phyloP scores from a whole-genome alignment of 495 filamentous ascomycete genomes.

The Talaromyces adpressus region DNA sequence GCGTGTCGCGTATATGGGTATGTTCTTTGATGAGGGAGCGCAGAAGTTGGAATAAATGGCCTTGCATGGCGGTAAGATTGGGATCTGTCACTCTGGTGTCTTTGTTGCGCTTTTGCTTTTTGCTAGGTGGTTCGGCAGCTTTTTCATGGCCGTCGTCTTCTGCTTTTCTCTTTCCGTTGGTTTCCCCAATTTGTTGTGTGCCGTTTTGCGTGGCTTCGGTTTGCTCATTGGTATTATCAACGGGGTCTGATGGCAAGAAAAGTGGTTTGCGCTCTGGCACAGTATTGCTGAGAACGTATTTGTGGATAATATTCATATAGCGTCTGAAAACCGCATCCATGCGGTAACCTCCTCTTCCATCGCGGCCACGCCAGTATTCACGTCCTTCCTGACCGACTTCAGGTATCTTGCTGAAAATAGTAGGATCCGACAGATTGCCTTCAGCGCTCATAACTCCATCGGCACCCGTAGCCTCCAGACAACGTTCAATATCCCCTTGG shows the following conservation, averaged over 20 bases:
- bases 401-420: conserved; percentile 70
- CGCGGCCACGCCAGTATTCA: conserved; percentile 77
- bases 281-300: conserved; percentile 56
- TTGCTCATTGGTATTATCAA: not conserved
- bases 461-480: conserved; percentile 76
- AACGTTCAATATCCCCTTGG: conserved; percentile 70
- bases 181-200: conserved; percentile 23
- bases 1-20: conserved; percentile 71
- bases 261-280: conserved; percentile 61
- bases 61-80: conserved; percentile 77
- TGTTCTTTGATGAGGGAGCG: conserved; percentile 70
- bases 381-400: conserved; percentile 53
- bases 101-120: conserved; percentile 58
- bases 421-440: conserved; percentile 85
- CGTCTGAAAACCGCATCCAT: conserved; percentile 81
- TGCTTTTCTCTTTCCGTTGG: conserved; percentile 25
- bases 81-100: conserved; percentile 49
- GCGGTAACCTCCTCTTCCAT: conserved; percentile 80
- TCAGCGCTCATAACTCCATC: conserved; percentile 96
- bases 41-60: conserved; percentile 88
- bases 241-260: conserved; percentile 61
- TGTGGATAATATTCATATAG: conserved; percentile 84
- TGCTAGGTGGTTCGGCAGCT: conserved; percentile 38
- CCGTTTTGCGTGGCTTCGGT: conserved; percentile 6
- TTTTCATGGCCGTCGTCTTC: conserved; percentile 23